Conservation (phyloP, 768 basidiomycete species). For the Auriculariales sp. region DNA sequence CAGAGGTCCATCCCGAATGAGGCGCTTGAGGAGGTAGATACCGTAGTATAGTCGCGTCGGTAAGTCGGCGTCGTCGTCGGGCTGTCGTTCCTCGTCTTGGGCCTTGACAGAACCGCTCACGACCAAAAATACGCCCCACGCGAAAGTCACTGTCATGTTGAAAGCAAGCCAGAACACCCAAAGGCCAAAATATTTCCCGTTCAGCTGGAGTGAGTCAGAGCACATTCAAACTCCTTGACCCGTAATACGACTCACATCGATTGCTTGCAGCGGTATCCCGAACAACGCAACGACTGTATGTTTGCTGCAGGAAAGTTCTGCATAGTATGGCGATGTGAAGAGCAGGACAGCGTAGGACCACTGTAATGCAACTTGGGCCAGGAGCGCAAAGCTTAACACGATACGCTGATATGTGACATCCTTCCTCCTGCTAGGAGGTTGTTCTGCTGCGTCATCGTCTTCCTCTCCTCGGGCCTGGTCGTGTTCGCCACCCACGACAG, state of each 20-base stretch:
- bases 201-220: not conserved
- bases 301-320: slow-evolving; percentile 4
- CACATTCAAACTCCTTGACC: too few species aligned
- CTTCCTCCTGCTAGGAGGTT: not conserved
- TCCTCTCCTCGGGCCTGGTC: not conserved
- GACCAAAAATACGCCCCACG: slow-evolving; percentile 5
- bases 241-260: not conserved
- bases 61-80: too few species aligned
- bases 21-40: too few species aligned
- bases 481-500: not conserved
- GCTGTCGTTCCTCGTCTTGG: not conserved
- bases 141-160: slow-evolving; percentile 2
- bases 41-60: too few species aligned
- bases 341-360: slow-evolving; percentile 6
- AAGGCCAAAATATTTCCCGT: slow-evolving; percentile 3
- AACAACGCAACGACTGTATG: slow-evolving; percentile 4
- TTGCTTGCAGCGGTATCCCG: slow-evolving; percentile 2
- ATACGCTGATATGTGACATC: not conserved
- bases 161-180: slow-evolving; percentile 7
- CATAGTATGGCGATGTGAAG: slow-evolving; percentile 7
- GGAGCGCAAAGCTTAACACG: not conserved
- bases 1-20: slow-evolving; percentile 4
- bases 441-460: not conserved
- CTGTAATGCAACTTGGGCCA: slow-evolving; percentile 4
- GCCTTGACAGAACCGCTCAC: slow-evolving; percentile 3